Conservation (phyloP, 495 filamentous ascomycete species). For the Podospora fimiseda region DNA sequence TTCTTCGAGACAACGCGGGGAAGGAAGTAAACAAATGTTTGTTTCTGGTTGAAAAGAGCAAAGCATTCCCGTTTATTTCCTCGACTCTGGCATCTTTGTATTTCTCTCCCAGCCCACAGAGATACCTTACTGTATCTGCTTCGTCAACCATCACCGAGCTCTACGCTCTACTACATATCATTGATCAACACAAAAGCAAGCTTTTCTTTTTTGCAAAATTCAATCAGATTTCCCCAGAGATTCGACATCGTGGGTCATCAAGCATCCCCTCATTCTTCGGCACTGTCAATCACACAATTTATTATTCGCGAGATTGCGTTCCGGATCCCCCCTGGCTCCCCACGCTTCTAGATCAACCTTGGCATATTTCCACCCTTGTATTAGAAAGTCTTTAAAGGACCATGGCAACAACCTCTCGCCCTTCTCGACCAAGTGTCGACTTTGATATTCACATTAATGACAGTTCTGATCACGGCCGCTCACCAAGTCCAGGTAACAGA, state of each 20-base stretch:
- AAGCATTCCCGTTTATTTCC: neutral
- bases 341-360: slow-evolving; percentile 13
- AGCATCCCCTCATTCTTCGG: slow-evolving; percentile 16
- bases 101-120: neutral
- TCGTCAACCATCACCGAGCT: neutral
- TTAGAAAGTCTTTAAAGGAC: slow-evolving; percentile 20
- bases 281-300: slow-evolving; percentile 19
- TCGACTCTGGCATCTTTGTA: neutral
- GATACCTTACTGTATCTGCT: neutral
- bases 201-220: slow-evolving; percentile 20
- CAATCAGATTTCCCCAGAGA: slow-evolving; percentile 19
- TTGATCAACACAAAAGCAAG: slow-evolving; percentile 20
- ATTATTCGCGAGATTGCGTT: slow-evolving; percentile 31
- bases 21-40: slow-evolving; percentile 23
- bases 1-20: slow-evolving; percentile 7
- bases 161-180: slow-evolving; percentile 17
- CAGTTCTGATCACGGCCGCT: slow-evolving; percentile 6
- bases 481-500: slow-evolving; percentile 10
- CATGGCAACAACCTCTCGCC: slow-evolving; percentile 21
- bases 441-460: slow-evolving; percentile 20
- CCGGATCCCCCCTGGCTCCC: slow-evolving; percentile 11
- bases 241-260: slow-evolving; percentile 15
- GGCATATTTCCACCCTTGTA: slow-evolving; percentile 17
- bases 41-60: slow-evolving; percentile 4
- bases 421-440: slow-evolving; percentile 14